phyloP scores from a whole-genome alignment of 2,329 filamentous ascomycete genomes.

The Dothideomycetidae sp. region DNA sequence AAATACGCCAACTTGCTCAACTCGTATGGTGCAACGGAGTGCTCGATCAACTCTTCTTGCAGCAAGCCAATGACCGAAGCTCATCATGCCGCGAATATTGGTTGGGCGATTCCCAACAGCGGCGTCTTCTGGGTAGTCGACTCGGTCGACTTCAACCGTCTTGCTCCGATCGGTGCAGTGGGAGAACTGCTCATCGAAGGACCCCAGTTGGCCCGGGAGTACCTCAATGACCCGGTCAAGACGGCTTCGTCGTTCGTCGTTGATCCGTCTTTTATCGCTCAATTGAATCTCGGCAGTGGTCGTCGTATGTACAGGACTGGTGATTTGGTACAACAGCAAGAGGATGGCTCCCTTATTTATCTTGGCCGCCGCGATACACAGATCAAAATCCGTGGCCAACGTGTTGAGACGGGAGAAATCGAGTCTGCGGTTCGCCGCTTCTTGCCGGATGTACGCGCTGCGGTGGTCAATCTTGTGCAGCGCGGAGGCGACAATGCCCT shows the following conservation, averaged over 20 bases:
- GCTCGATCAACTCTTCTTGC: slow-evolving; percentile 11
- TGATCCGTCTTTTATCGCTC: slow-evolving; percentile 13
- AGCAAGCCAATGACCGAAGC: neutral
- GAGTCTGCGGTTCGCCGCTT: slow-evolving; percentile 36
- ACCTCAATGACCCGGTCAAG: slow-evolving; percentile 22
- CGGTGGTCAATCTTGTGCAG: neutral
- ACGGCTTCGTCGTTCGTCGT: slow-evolving; percentile 22
- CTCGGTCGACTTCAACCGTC: slow-evolving; percentile 13
- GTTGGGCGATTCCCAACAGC: slow-evolving; percentile 10
- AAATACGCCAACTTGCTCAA: slow-evolving; percentile 8
- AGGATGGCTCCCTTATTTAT: slow-evolving; percentile 53
- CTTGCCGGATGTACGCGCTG: neutral
- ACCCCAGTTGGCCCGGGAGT: slow-evolving; percentile 29
- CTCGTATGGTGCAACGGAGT: slow-evolving; percentile 14
- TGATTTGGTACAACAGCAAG: slow-evolving; percentile 59
- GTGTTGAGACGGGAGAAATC: slow-evolving; percentile 85
- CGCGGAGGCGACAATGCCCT: no score
- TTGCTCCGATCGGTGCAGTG: slow-evolving; percentile 29
- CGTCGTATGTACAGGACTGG: slow-evolving; percentile 59
- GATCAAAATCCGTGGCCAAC: slow-evolving; percentile 86
- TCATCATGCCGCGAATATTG: neutral
- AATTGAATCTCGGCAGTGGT: neutral
- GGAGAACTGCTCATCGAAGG: slow-evolving; percentile 35
- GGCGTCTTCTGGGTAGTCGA: slow-evolving; percentile 22
- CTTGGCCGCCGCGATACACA: slow-evolving; percentile 71